phyloP scores from a whole-genome alignment of 2,329 filamentous ascomycete genomes.

The Colletotrichum paranaense region DNA sequence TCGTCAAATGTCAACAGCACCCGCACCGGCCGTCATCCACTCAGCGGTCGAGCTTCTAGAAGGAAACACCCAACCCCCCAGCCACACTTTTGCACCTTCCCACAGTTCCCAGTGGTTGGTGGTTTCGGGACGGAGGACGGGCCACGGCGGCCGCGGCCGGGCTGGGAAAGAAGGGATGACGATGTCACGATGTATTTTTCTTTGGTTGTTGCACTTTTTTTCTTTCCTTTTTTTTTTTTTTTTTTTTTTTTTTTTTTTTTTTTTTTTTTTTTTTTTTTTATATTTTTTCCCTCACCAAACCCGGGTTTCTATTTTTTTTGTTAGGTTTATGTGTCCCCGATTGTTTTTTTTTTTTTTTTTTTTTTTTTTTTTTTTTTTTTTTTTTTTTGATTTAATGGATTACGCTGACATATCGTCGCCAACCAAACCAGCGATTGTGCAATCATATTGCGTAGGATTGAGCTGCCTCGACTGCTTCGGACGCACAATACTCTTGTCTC shows the following conservation, averaged over 20 bases:
- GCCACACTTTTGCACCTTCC: background rate
- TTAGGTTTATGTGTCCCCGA: too few species aligned
- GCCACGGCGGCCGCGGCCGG: conserved; percentile 2
- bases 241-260: background rate
- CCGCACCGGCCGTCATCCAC: conserved; percentile 25
- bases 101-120: background rate
- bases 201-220: background rate
- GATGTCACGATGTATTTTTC: background rate
- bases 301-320: too few species aligned
- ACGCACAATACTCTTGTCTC: background rate
- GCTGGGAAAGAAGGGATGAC: background rate
- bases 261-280: background rate
- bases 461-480: too few species aligned
- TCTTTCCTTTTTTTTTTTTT: too few species aligned
- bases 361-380: background rate
- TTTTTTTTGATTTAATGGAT: background rate
- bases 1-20: conserved; percentile 18
- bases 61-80: conserved; percentile 1
- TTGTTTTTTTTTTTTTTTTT: background rate
- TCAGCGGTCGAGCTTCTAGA: conserved; percentile 33
- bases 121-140: background rate
- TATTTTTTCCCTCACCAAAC: too few species aligned
- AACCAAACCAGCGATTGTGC: conserved; percentile 29
- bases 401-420: conserved; percentile 15
- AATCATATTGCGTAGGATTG: background rate